Evolutionary conservation across 257 asterid genomes (phyloP).

Genomic region (Fraxinus cuspidata): DNA sequence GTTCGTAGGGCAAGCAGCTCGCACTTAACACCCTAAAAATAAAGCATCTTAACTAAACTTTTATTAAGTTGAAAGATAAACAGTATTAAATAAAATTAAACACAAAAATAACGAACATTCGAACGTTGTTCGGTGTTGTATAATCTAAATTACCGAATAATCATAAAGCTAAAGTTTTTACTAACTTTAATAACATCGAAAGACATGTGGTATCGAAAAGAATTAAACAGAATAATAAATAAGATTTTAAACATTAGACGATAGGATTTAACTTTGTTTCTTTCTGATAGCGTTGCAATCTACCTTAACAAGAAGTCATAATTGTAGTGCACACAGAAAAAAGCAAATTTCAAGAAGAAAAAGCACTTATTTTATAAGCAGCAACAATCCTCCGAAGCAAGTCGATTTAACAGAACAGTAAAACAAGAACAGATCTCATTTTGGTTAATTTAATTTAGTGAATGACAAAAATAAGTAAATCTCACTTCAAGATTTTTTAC

Average conservation of each 20-base stretch:
- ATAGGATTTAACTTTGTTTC: background rate
- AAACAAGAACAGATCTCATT: background rate
- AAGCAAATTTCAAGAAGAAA: background rate
- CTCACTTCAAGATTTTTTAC: background rate
- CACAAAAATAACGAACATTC: background rate
- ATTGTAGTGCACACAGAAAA: background rate
- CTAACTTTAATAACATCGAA: background rate
- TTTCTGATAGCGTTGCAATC: background rate
- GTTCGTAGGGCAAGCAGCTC: no score
- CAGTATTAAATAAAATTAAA: no score
- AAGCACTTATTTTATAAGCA: background rate
- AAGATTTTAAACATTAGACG: background rate
- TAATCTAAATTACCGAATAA: background rate
- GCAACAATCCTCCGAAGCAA: background rate
- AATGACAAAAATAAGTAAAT: conserved; percentile 2
- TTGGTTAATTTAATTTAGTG: background rate
- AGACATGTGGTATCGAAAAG: background rate
- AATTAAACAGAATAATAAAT: background rate
- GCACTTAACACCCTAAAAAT: no score
- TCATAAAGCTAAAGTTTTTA: background rate
- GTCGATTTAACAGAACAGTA: background rate
- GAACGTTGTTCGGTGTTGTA: no score
- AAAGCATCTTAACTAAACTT: no score
- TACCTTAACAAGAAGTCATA: background rate
- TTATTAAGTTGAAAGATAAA: background rate